Base-by-base conservation (phyloP, 2,329 filamentous ascomycete species). In the Helminthosporium solani region DNA sequence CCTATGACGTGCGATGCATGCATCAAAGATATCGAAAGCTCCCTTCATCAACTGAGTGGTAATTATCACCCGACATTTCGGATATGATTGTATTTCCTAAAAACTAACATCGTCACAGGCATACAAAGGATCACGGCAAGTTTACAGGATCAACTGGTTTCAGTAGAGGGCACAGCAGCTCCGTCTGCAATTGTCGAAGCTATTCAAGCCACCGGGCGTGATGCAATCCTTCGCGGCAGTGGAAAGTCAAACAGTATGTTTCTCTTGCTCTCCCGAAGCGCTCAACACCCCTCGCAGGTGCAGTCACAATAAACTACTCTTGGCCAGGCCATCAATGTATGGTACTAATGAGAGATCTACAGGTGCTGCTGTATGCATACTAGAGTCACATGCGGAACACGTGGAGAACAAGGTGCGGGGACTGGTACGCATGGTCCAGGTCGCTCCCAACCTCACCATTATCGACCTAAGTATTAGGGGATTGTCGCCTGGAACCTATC, bases 381-480 rank as follows among this genome's bases (percentile, higher is more conserved):
- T 99, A 50, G 94, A 99, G 76, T 95, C 90, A 46, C 84, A 89
- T 63, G 80, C 84, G 36, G 74, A 71, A 30, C 70, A 72, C 46
- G 79, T 84, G 45, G 69, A 75, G 54, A 80, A 86, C 61, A 78
- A 87, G 59, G 90, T 99, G 42, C 83, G 88, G 57, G 94, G 94
- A 21, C 76, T 99, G 33, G 90, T 88, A 51, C 84, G 94, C 58
- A 95, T 99, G 87, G 92, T 99, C 33, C 89, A 97, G 66, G 90
- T 96, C 40, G 84, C 83, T 41, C 79, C 87, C 3, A 83, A 79
- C 33, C 79, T 88, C 60, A 96, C 91, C 11, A 76, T 97, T 43
- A 79, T 97, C 53, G 94, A 99, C 72, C 75, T 97, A 57, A 95
- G 89, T 12, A 78, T 97, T 52, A 85, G 85, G 52, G 92, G 94